Base-by-base conservation (phyloP, 2,329 filamentous ascomycete genomes). In the Talaromyces sp. region DNA sequence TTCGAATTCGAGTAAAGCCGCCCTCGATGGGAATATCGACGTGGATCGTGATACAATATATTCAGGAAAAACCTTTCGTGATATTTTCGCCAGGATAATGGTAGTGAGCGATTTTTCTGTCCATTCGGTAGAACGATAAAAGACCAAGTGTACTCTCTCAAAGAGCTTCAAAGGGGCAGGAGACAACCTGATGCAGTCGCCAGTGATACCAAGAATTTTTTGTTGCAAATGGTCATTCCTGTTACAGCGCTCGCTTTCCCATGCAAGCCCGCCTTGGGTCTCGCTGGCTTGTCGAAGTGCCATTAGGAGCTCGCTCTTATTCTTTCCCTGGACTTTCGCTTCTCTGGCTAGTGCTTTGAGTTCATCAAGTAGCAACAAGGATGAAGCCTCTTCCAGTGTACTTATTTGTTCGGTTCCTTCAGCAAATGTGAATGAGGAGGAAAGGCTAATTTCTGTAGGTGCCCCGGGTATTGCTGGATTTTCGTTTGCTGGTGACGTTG, bases 101-200 rank as follows among this genome's bases (percentile, higher is more conserved):
- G 93, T 93, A 1, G 91, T 98, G 14, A 99, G 79, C 1, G 93
- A 97, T 73, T 96, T 98, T 68, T 98, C 93, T 0, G 93, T 96
- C 95, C 95, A 99, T 72, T 96, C 90, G 0, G 91, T 96, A 10
- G 93, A 97, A 61, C 93, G 84, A 73, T 98, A 98, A 73, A 97
- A 99, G 29, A 99, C 92, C 2, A 99, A 79, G 76, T 98, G 95
- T 0, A 98, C 92, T 27, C 95, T 86, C 73, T 97, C 92, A 68
- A 99, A 99, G 0, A 99, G 82, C 68, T 87, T 91, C 64, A 92
- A 84, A 0, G 88, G 83, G 0, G 84, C 77, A 0, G 88, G 76
- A 0, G 91, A 91, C 13, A 99, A 83, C 41, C 93, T 84, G 63
- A 98, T 88, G 65, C 93, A 96, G 14, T 91, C 86, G 0, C 95